A percentile compares a stretch with the other conserved stretches of the same genome.
Conservation (phyloP, 225 moss, liverwort and hornwort genomes). For the Asterella californica region DNA sequence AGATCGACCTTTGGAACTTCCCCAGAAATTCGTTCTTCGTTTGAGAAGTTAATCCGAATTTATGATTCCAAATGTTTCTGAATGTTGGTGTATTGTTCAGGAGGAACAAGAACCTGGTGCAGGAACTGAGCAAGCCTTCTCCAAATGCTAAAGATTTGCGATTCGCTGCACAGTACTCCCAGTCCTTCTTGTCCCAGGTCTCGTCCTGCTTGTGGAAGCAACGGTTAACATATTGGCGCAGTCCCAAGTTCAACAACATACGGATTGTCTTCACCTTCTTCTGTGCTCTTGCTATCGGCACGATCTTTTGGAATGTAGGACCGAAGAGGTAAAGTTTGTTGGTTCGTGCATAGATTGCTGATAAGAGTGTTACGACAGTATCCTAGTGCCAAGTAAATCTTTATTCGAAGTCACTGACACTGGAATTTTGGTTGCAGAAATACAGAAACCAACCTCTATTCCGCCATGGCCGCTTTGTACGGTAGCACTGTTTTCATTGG, state of each 20-base stretch:
- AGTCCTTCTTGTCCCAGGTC: slow-evolving; percentile 63
- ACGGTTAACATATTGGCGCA: slow-evolving; percentile 79
- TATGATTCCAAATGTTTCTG: too few relatives aligned
- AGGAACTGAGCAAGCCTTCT: slow-evolving; percentile 46
- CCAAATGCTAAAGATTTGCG: slow-evolving; percentile 45
- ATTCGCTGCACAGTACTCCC: slow-evolving; percentile 59
- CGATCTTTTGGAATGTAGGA: slow-evolving; percentile 76
- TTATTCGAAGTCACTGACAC: neutral
- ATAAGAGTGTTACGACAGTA: neutral
- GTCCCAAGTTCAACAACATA: slow-evolving; percentile 63
- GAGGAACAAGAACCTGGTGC: slow-evolving; percentile 54
- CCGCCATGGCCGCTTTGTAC: slow-evolving; percentile 33
- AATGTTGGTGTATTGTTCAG: slow-evolving; percentile 29
- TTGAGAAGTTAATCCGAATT: too few relatives aligned
- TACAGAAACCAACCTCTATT: slow-evolving; percentile 10
- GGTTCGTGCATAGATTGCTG: neutral
- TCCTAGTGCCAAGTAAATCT: neutral
- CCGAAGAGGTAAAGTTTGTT: slow-evolving; percentile 42
- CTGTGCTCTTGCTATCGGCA: slow-evolving; percentile 61
- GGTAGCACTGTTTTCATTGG: slow-evolving; percentile 33
- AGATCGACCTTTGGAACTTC: neutral
- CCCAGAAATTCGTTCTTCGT: too few relatives aligned
- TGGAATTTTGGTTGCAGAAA: slow-evolving; percentile 7
- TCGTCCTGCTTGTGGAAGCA: slow-evolving; percentile 84
- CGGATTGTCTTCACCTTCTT: slow-evolving; percentile 55